Base-by-base conservation (phyloP, 768 basidiomycete species). In the Hygrophoropsis aurantiaca region DNA sequence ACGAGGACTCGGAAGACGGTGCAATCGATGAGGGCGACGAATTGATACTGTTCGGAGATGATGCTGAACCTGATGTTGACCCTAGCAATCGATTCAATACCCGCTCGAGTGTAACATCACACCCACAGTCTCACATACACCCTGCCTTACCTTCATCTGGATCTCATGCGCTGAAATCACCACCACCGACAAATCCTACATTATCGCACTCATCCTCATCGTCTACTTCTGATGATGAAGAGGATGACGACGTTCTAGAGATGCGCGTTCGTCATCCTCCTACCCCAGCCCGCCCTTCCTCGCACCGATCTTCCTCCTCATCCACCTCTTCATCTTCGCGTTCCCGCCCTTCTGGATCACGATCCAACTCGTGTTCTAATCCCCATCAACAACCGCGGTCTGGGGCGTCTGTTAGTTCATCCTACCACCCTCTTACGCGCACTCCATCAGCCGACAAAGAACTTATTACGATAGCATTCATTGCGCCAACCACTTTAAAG, bases 401-500 rank as follows among this genome's bases (percentile, higher is more conserved):
- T 52, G 44, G 54, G 47, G 36, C 65, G 71, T 52, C 74, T 78
- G 36, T 75, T 68, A 18, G 78, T 75, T 52, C 77, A 69, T 15
- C 74, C 69, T 11, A 78, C 78, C 49, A 73, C 78, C 24, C 80
- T 81, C 7, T 62, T 62, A 38, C 59, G 64, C 58, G 51, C 10
- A 63, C 64, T 4, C 47, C 33, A 36, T 67, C 65, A 41, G 43
- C 63, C 34, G 70, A 76, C 47, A 64, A 74, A 24, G 82, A 85
- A 33, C 77, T 80, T 23, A 67, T 85, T 52, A 87, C 86, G 9
- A 88, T 87, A 45, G 83, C 84, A 11, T 75, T 82, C 30, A 85
- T 88, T 38, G 82, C 85, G 0, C 86, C 86, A 4, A 94, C 97
- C 4, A 78, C 90, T 38, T 75, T 98, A 54, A 99, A 98, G 72